A percentile compares a stretch with the other conserved stretches of the same genome.
These are phyloP conservation scores for Pseudocercospora cruenta DNA, from an alignment of 2,329 filamentous ascomycete genomes.

Conservation along the genomic window DNA sequence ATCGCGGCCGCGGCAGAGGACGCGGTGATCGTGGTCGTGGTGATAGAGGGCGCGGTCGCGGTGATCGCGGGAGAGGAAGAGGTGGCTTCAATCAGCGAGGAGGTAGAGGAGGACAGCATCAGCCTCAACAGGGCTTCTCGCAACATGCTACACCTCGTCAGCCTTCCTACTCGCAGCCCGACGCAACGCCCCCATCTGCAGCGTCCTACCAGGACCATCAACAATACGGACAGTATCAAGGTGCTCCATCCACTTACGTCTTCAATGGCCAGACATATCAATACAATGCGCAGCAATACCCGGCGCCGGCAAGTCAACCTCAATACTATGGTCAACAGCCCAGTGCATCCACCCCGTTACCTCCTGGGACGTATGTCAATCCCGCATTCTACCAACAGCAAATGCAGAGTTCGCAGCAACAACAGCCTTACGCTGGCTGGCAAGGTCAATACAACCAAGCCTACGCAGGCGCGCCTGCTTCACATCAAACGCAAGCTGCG, in stretches of 20 bases:
- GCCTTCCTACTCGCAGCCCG: conserved; percentile 26
- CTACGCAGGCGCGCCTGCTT: not conserved
- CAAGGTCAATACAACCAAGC: conserved; percentile 1
- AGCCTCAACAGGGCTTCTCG: conserved; percentile 25
- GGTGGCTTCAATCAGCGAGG: conserved; percentile 24
- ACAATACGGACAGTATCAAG: conserved; percentile 46
- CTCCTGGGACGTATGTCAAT: conserved; percentile 15
- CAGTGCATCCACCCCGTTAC: not conserved
- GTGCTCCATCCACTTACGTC: conserved; percentile 88
- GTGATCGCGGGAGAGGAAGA: conserved; percentile 17
- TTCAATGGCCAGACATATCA: conserved; percentile 63
- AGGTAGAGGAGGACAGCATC: conserved; percentile 11
- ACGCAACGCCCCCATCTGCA: conserved; percentile 7
- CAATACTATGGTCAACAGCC: not conserved
- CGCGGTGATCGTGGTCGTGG: conserved; percentile 30
- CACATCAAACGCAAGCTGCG: conserved; percentile 6
- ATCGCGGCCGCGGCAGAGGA: conserved; percentile 35
- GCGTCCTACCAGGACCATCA: conserved; percentile 49
- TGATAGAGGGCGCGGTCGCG: conserved; percentile 20
- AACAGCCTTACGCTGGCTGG: conserved; percentile 12
- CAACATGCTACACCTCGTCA: conserved; percentile 34
- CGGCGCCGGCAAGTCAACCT: not conserved
- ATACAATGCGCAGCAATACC: conserved; percentile 20
- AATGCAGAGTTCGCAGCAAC: conserved; percentile 5
- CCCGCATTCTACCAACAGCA: conserved; percentile 21